Evolutionary conservation across 140 eudicot species (phyloP).

Genomic region (Erigeron philadelphicus): DNA sequence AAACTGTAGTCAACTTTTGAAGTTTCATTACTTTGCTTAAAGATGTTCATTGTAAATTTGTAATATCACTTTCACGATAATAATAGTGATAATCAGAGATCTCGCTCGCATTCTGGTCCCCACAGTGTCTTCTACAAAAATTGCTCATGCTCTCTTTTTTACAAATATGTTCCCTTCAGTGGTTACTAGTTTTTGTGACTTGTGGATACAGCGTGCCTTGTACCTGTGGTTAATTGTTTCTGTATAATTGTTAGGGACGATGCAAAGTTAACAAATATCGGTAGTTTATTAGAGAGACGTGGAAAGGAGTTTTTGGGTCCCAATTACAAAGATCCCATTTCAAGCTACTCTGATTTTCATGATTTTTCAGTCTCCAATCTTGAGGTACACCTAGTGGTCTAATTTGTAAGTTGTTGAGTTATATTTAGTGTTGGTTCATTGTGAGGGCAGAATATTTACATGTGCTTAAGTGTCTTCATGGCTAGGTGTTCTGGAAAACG

Average conservation of each 20-base stretch:
- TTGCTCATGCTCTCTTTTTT: background rate
- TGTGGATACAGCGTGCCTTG: background rate
- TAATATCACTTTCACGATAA: background rate
- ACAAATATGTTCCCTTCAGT: background rate
- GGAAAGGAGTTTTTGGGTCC: conserved; percentile 67
- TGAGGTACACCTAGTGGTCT: conserved; percentile 43
- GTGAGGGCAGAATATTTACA: background rate
- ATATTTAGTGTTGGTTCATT: background rate
- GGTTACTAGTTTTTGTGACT: background rate
- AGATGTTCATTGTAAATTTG: background rate
- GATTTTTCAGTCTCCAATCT: conserved; percentile 70
- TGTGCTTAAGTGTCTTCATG: conserved; percentile 13
- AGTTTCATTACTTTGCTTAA: background rate
- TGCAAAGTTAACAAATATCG: conserved; percentile 59
- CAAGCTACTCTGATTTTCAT: conserved; percentile 69
- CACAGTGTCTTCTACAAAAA: no score
- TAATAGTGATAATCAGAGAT: background rate
- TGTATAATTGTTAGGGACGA: conserved; percentile 29
- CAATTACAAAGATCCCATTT: conserved; percentile 70
- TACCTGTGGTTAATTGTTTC: conserved; percentile 15
- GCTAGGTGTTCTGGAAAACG: conserved; percentile 63
- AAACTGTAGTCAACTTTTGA: no score
- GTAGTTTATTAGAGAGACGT: conserved; percentile 54
- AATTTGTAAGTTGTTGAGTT: no score
- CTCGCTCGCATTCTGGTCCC: background rate